Base-by-base conservation (phyloP, 2,329 filamentous ascomycete genomes). In the Clonostachys byssicola region DNA sequence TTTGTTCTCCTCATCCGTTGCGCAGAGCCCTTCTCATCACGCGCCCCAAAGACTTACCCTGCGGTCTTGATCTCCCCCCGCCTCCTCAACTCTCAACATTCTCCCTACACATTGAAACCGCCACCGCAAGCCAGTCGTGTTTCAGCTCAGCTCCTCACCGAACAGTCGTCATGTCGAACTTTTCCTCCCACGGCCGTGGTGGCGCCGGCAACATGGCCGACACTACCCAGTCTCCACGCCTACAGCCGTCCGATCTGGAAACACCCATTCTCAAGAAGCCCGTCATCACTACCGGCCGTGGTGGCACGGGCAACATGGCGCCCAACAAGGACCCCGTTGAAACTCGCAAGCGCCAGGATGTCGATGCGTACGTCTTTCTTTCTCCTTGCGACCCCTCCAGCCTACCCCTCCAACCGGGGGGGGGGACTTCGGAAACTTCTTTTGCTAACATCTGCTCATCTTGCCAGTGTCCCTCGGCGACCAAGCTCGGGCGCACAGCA, bases 201-300 rank as follows among this genome's bases (percentile, higher is more conserved):
- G 88, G 89, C 61, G 88, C 88, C 52, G 87, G 86, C 60, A 89
- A 89, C 71, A 87, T 89, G 62, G 75, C 77, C 61, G 74, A 79
- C 54, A 65, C 72, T 49, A 63, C 71, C 52, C 67, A 74, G 52
- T 72, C 73, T 13, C 71, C 81, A 44, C 70, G 80, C 53, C 56
- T 82, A 41, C 67, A 73, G 33, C 70, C 81, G 41, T 68, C 79
- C 49, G 88, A 92, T 60, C 81, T 95, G 52, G 73, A 85, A 58
- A 96, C 91, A 2, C 92, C 92, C 1, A 87, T 82, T 12, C 81
- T 97, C 62, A 96, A 95, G 71, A 80, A 80, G 42, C 72, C 87
- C n/a, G 75, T 89, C 54, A 91, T 92, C 61, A 96, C 92, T 17
- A 96, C 92, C 4, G 92, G 92, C 48, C 88, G 92, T 45, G 92